A percentile compares a stretch with the other conserved stretches of the same genome.
These are phyloP conservation scores for Pulveroboletus sp. DNA, from an alignment of 768 basidiomycete species.

Conservation along the genomic window DNA sequence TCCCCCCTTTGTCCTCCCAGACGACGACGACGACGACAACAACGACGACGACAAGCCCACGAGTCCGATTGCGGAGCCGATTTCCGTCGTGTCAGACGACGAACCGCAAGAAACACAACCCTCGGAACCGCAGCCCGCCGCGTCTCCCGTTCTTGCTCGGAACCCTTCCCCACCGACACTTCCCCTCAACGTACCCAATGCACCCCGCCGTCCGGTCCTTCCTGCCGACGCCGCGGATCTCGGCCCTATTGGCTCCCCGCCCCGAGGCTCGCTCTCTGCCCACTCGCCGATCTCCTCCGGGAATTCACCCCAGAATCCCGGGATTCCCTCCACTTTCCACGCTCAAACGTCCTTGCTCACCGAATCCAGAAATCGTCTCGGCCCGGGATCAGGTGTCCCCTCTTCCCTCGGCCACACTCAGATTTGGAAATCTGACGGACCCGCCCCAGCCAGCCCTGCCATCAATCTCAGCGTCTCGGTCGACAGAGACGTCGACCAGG, in stretches of 20 bases:
- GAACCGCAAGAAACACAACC: conserved; percentile 1
- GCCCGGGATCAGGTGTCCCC: conserved; percentile 45
- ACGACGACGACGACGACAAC: conserved; percentile 38
- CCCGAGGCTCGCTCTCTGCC: conserved; percentile 44
- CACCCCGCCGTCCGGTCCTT: conserved; percentile 45
- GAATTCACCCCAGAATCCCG: conserved; percentile 41
- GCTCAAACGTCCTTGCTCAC: conserved; percentile 54
- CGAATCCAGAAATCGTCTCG: conserved; percentile 36
- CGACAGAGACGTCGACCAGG: conserved; percentile 62
- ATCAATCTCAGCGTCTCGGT: conserved; percentile 27
- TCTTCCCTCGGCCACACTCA: conserved; percentile 53
- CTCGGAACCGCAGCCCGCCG: conserved; percentile 11
- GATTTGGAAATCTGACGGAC: conserved; percentile 28
- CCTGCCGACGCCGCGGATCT: conserved; percentile 51
- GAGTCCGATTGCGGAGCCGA: conserved; percentile 5
- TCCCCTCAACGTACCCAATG: conserved; percentile 48
- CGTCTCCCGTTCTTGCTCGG: conserved; percentile 20
- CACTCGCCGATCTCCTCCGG: conserved; percentile 52
- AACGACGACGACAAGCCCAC: not conserved
- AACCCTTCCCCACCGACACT: conserved; percentile 47
- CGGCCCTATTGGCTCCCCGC: conserved; percentile 83
- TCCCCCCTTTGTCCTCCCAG: conserved; percentile 62
- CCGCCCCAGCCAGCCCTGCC: conserved; percentile 15
- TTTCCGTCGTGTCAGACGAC: conserved; percentile 14
- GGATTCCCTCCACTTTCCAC: conserved; percentile 66